phyloP scores from a whole-genome alignment of 352 stramenopile species.

The Phytophthora pseudosyringae region DNA sequence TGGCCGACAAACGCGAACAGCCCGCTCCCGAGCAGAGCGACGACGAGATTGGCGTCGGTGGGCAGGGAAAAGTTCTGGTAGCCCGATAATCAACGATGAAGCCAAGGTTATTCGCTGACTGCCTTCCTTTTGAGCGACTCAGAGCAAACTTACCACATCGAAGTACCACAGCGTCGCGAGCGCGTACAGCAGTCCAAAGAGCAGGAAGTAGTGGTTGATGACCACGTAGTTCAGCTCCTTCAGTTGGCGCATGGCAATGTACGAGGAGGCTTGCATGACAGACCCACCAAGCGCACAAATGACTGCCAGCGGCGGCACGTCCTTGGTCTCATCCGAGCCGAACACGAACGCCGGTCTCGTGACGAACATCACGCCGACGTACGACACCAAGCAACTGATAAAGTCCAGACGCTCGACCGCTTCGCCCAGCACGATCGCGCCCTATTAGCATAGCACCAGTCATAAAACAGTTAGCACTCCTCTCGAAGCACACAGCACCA shows the following conservation, averaged over 20 bases:
- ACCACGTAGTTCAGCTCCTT: conserved; percentile 44
- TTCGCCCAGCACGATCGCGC: conserved; percentile 53
- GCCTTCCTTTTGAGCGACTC: neutral
- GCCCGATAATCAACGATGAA: neutral
- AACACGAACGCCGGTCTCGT: conserved; percentile 66
- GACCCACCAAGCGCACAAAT: conserved; percentile 49
- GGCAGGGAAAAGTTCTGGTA: conserved; percentile 47
- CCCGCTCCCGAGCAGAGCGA: conserved; percentile 51
- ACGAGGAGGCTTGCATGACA: conserved; percentile 55
- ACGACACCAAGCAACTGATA: conserved; percentile 54
- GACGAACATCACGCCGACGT: conserved; percentile 69
- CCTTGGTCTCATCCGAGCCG: conserved; percentile 14
- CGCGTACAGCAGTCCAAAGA: conserved; percentile 42
- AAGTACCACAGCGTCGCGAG: conserved; percentile 39
- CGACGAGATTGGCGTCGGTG: conserved; percentile 39
- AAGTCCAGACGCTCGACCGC: conserved; percentile 55
- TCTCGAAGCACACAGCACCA: conserved; percentile 25
- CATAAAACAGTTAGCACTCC: neutral
- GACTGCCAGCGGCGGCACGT: conserved; percentile 38
- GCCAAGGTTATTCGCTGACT: neutral
- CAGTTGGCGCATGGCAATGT: conserved; percentile 65
- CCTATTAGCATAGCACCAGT: conserved; percentile 28
- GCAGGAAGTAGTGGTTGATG: conserved; percentile 49
- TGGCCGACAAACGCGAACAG: conserved; percentile 68
- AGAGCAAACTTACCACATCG: conserved; percentile 33